These are phyloP conservation scores for Cicer judaicum DNA, from an alignment of 306 rosid genomes.

Conservation along the genomic window DNA sequence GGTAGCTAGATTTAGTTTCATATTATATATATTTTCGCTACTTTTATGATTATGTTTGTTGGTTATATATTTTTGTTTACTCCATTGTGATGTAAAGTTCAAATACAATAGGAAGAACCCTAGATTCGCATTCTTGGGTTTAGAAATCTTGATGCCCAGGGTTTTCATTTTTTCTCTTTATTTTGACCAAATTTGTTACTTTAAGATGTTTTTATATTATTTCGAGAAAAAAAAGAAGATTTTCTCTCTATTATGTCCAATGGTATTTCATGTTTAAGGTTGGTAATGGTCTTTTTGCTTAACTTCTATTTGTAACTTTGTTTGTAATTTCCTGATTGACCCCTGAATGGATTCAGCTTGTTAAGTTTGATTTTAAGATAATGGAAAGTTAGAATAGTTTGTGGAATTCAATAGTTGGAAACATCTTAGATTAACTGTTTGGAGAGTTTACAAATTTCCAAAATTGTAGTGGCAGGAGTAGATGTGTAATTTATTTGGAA, in stretches of 20 bases:
- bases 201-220: too few relatives aligned
- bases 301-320: conserved; percentile 7
- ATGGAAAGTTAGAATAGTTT: neutral
- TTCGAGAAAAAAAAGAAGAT: too few relatives aligned
- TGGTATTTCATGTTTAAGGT: conserved; percentile 9
- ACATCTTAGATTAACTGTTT: conserved; percentile 3
- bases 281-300: conserved; percentile 28
- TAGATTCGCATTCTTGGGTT: conserved; percentile 41
- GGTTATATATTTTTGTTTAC: conserved; percentile 5
- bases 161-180: conserved; percentile 25
- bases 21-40: conserved; percentile 10
- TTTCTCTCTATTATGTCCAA: neutral
- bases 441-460: conserved; percentile 24
- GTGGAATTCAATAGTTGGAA: neutral
- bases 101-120: conserved; percentile 39
- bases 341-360: neutral
- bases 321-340: conserved; percentile 15
- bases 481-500: conserved; percentile 31
- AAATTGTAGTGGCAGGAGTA: neutral
- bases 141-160: conserved; percentile 17
- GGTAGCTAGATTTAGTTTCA: conserved; percentile 42
- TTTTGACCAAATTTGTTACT: conserved; percentile 15
- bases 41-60: conserved; percentile 9
- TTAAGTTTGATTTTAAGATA: conserved; percentile 12
- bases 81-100: conserved; percentile 36